Percentiles rank a stretch among this genome's conserved stretches.
phyloP scores from a whole-genome alignment of 225 moss, liverwort and hornwort species.

The Straminergon stramineum region DNA sequence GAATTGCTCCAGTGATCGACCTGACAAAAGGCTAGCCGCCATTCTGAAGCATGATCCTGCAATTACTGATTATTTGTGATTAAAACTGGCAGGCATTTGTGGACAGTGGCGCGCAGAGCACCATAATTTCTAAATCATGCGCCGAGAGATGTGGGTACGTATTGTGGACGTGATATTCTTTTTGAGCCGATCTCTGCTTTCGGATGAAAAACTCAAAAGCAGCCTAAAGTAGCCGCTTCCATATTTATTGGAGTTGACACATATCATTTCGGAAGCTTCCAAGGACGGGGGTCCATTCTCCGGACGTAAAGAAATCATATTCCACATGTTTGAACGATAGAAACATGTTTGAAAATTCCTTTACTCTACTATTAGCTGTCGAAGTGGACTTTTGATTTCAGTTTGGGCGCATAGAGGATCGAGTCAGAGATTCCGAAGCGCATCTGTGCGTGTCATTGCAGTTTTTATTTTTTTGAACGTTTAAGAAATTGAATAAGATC shows the following conservation, averaged over 20 bases:
- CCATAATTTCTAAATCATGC: slow-evolving; percentile 88
- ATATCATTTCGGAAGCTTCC: background rate
- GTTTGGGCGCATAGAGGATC: background rate
- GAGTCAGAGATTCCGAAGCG: background rate
- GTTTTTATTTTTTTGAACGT: background rate
- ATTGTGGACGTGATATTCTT: background rate
- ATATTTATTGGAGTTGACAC: background rate
- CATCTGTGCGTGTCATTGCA: background rate
- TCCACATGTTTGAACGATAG: background rate
- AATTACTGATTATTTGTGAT: background rate
- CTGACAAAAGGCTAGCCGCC: background rate
- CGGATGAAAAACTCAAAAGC: background rate
- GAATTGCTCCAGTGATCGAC: background rate
- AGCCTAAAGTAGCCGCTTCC: background rate
- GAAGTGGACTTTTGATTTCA: background rate
- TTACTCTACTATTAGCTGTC: background rate
- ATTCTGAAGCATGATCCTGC: background rate
- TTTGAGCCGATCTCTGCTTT: background rate
- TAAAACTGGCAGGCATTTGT: slow-evolving; percentile 71
- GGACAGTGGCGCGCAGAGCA: slow-evolving; percentile 98
- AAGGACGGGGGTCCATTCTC: background rate
- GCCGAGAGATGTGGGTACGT: slow-evolving; percentile 93
- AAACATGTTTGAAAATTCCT: background rate
- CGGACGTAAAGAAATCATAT: background rate
- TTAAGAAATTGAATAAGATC: background rate